Evolutionary conservation across 2,329 filamentous ascomycete species (phyloP).

Genomic region (Graphium sp.): DNA sequence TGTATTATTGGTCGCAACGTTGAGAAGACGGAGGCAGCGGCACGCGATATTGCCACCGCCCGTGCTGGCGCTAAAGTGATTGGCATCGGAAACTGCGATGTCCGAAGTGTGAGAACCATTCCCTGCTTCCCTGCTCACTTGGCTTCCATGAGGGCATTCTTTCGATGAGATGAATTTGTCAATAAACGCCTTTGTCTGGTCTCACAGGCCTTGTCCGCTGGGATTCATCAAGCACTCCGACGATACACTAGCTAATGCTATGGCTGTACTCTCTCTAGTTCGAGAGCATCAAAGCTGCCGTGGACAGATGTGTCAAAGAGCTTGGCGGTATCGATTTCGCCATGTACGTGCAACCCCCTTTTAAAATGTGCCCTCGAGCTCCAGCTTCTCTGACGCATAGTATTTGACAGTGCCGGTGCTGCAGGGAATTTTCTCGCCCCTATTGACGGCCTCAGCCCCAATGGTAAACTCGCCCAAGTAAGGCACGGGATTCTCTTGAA

Average conservation of each 20-base stretch:
- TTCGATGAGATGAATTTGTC: too few relatives aligned
- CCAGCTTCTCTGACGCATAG: constrained; percentile 2
- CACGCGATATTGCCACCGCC: constrained; percentile 66
- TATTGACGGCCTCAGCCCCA: constrained; percentile 63
- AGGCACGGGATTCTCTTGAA: too few relatives aligned
- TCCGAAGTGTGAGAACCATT: constrained; percentile 44
- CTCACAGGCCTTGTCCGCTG: too few relatives aligned
- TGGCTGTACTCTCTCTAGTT: constrained; percentile 17
- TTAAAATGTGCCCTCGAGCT: not conserved
- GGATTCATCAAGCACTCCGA: too few relatives aligned
- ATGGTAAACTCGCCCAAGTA: constrained; percentile 28
- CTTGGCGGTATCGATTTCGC: constrained; percentile 83
- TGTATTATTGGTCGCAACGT: constrained; percentile 85
- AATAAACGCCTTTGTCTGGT: too few relatives aligned
- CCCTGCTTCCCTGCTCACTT: constrained; percentile 7
- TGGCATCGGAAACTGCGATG: constrained; percentile 66
- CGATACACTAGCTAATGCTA: too few relatives aligned
- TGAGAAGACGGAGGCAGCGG: constrained; percentile 70
- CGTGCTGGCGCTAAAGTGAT: constrained; percentile 69
- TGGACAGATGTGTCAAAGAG: constrained; percentile 63
- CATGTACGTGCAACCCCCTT: constrained; percentile 41
- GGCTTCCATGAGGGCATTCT: too few relatives aligned
- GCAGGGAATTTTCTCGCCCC: constrained; percentile 92
- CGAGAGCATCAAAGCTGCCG: constrained; percentile 54
- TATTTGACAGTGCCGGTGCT: constrained; percentile 57